Evolutionary conservation across 441 rosid species (phyloP).

Genomic region (Breynia disticha): DNA sequence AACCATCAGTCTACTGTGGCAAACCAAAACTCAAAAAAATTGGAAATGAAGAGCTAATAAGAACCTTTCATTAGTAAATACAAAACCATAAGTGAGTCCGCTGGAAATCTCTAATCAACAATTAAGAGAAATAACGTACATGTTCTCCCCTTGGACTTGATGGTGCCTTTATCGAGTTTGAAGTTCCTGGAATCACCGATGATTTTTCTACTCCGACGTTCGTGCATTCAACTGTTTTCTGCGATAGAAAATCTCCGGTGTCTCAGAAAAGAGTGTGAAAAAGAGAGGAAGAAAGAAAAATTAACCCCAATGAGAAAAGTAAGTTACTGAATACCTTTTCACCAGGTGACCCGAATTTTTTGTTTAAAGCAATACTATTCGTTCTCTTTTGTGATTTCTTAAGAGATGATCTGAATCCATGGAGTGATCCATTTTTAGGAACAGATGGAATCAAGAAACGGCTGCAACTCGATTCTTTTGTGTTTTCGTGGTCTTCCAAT

Average conservation of each 20-base stretch:
- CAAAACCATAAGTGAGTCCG: neutral
- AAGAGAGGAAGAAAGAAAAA: slow-evolving; percentile 1
- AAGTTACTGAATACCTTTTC: slow-evolving; percentile 38
- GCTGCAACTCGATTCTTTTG: slow-evolving; percentile 24
- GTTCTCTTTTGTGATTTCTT: slow-evolving; percentile 19
- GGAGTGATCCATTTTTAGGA: slow-evolving; percentile 27
- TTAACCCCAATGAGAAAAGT: neutral
- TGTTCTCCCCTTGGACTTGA: slow-evolving; percentile 19
- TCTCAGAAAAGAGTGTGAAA: neutral
- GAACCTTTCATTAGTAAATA: neutral
- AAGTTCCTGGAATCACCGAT: slow-evolving; percentile 18
- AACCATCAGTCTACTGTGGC: neutral
- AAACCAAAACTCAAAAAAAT: slow-evolving; percentile 2
- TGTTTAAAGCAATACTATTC: slow-evolving; percentile 25
- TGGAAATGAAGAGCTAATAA: neutral
- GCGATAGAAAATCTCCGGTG: slow-evolving; percentile 5
- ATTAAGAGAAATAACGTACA: slow-evolving; percentile 15
- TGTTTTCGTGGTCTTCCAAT: slow-evolving; percentile 30
- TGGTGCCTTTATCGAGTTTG: slow-evolving; percentile 20
- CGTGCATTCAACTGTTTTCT: slow-evolving; percentile 27
- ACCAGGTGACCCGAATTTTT: slow-evolving; percentile 30
- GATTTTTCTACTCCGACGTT: slow-evolving; percentile 25
- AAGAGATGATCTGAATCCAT: slow-evolving; percentile 25
- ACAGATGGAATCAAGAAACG: slow-evolving; percentile 29
- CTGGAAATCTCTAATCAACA: neutral